Conservation (phyloP, 805 yeast genomes). For the Candida vartiovaarae region DNA sequence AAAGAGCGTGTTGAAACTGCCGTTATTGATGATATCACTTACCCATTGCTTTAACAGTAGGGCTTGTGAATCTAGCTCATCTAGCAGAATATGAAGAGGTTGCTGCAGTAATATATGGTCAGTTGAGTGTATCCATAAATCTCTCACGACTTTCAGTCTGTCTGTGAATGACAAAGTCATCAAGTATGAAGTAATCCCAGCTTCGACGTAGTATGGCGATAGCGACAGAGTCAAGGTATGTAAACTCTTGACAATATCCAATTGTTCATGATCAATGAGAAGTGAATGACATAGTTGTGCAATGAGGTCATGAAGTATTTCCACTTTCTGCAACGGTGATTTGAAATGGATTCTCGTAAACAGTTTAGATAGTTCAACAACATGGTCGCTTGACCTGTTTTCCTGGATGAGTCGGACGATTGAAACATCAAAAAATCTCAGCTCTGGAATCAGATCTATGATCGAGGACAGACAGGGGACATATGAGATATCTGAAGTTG, state of each 20-base stretch:
- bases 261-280: slow-evolving; percentile 41
- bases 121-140: slow-evolving; percentile 70
- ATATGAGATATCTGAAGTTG: slow-evolving; percentile 20
- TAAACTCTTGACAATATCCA: slow-evolving; percentile 60
- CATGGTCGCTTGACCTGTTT: not conserved
- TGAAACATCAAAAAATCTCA: slow-evolving; percentile 28
- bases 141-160: slow-evolving; percentile 49
- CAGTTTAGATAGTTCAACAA: slow-evolving; percentile 25
- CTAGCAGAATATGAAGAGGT: slow-evolving; percentile 64
- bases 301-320: slow-evolving; percentile 12
- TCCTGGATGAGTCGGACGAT: slow-evolving; percentile 24
- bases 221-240: slow-evolving; percentile 54
- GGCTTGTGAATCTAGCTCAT: slow-evolving; percentile 43
- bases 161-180: slow-evolving; percentile 32
- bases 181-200: slow-evolving; percentile 56
- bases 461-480: slow-evolving; percentile 31
- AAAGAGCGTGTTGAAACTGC: slow-evolving; percentile 55
- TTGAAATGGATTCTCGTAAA: slow-evolving; percentile 24
- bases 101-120: slow-evolving; percentile 43
- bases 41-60: slow-evolving; percentile 47
- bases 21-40: slow-evolving; percentile 35
- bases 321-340: slow-evolving; percentile 19
- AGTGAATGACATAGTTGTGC: slow-evolving; percentile 17
- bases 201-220: slow-evolving; percentile 54
- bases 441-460: slow-evolving; percentile 41